These are phyloP conservation scores for Byssoonygena ceratinophila DNA, from an alignment of 2,329 filamentous ascomycete genomes.

Conservation along the genomic window DNA sequence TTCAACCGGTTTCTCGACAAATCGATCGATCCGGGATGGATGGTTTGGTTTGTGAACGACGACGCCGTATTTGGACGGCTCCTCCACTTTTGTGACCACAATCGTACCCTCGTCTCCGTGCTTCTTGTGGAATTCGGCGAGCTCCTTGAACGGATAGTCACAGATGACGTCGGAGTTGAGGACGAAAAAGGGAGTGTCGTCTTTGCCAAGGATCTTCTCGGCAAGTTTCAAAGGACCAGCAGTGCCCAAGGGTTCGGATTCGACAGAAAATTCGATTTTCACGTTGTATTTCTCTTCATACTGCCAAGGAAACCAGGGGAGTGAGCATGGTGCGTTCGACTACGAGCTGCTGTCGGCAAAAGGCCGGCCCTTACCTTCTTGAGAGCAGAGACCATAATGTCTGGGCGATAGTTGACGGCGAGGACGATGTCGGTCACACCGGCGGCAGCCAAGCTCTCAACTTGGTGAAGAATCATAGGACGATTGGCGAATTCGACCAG, in stretches of 20 bases:
- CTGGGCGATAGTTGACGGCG: constrained; percentile 95
- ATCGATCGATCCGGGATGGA: constrained; percentile 85
- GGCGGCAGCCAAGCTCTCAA: constrained; percentile 83
- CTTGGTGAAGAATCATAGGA: constrained; percentile 98
- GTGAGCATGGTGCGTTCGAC: not conserved
- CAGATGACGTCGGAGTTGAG: constrained; percentile 98
- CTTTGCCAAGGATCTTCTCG: constrained; percentile 82
- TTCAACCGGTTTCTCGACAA: constrained; percentile 98
- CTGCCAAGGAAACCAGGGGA: constrained; percentile 32
- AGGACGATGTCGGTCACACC: constrained; percentile 97
- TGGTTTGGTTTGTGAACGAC: constrained; percentile 94
- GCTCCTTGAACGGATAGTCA: constrained; percentile 87
- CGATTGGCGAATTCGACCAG: constrained; percentile 98
- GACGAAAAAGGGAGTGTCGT: constrained; percentile 92
- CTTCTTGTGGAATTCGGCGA: constrained; percentile 80
- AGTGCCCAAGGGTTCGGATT: constrained; percentile 88
- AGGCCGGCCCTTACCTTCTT: constrained; percentile 54
- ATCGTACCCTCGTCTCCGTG: constrained; percentile 97
- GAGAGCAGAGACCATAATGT: constrained; percentile 91
- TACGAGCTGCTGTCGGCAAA: not conserved
- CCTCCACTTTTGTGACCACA: constrained; percentile 96
- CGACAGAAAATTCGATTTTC: constrained; percentile 93
- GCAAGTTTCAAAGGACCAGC: constrained; percentile 92
- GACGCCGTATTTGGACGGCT: constrained; percentile 97
- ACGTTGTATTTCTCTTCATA: constrained; percentile 89